Evolutionary conservation across 192 early-diverging fungal species (phyloP), one percentile per base, ranked within the genome.

Genomic region (Podila epigama): DNA sequence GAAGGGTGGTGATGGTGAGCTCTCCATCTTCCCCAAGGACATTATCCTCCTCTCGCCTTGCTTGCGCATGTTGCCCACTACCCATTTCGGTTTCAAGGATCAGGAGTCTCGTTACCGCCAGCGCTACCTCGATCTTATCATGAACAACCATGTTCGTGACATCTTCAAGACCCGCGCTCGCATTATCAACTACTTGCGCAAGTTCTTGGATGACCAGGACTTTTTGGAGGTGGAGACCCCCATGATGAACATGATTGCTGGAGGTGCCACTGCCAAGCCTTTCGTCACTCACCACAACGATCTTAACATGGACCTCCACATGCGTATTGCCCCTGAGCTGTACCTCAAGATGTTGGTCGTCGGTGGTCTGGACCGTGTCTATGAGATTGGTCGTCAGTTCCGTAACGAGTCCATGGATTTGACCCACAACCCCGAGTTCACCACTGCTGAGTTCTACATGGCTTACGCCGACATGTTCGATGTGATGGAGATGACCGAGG

Each of bases 141-240:
- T 99, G 95, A 99, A 99, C 89, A 90, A 88, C 84, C 73, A 85
- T 58, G 96, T 98, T 29, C 91, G 97, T 62, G 91, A 97, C 83
- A 97, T 96, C 85, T 98, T 99, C 75, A 88, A 92, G 68, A 89
- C 91, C 33, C 88, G 97, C 37, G 88, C 96, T 69, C 94, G 93
- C 86, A 92, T 99, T 79, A 90, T 99, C 82, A 94, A 95, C 85
- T 98, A 99, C 75, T 85, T 99, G 34, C 93, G 97, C 66, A 87
- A 87, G 39, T 99, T 96, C 88, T 85, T 99, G 61, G 97, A 99
- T 81, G 88, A 93, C 68, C 90, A 90, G 36, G 94, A 93, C 40
- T 99, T 99, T 87, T 87, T 99, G 56, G 97, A 99, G 85, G 97
- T 99, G 53, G 98, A 99, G 81, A 99, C 98, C n/a, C 98, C 98